phyloP scores from a whole-genome alignment of 2,329 filamentous ascomycete genomes.

The Claviceps sp. region DNA sequence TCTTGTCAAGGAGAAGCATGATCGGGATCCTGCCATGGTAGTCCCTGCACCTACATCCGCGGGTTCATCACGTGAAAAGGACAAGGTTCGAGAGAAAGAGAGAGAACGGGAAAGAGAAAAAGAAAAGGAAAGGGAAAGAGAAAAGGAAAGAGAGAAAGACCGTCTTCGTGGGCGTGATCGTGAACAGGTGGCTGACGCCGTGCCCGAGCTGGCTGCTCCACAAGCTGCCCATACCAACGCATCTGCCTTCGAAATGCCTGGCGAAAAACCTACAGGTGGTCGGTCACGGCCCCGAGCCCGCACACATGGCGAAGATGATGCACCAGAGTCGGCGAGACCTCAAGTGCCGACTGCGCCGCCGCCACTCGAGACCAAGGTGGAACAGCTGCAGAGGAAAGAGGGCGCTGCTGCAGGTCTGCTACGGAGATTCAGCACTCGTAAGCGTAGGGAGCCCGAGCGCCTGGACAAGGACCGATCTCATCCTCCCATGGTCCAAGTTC shows the following conservation, averaged over 20 bases:
- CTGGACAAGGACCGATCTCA: conserved; percentile 52
- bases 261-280: conserved; percentile 75
- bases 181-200: conserved; percentile 27
- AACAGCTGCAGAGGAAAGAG: conserved; percentile 63
- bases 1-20: conserved; percentile 86
- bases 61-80: not conserved
- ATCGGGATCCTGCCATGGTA: conserved; percentile 49
- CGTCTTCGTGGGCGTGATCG: conserved; percentile 12
- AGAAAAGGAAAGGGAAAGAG: conserved; percentile 16
- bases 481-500: conserved; percentile 64
- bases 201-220: conserved; percentile 68
- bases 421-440: conserved; percentile 80
- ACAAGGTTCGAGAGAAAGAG: not conserved
- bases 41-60: conserved; percentile 27
- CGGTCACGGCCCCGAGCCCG: conserved; percentile 72
- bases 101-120: conserved; percentile 1
- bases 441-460: conserved; percentile 53
- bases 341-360: conserved; percentile 19
- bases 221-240: conserved; percentile 83
- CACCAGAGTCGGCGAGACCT: conserved; percentile 41
- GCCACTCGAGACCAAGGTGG: conserved; percentile 42
- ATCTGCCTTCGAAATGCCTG: conserved; percentile 72
- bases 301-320: conserved; percentile 90
- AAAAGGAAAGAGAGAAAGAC: conserved; percentile 13
- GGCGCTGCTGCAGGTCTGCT: conserved; percentile 74